Conservation (phyloP, 345 rosid species). For the Syzygium aromaticum region DNA sequence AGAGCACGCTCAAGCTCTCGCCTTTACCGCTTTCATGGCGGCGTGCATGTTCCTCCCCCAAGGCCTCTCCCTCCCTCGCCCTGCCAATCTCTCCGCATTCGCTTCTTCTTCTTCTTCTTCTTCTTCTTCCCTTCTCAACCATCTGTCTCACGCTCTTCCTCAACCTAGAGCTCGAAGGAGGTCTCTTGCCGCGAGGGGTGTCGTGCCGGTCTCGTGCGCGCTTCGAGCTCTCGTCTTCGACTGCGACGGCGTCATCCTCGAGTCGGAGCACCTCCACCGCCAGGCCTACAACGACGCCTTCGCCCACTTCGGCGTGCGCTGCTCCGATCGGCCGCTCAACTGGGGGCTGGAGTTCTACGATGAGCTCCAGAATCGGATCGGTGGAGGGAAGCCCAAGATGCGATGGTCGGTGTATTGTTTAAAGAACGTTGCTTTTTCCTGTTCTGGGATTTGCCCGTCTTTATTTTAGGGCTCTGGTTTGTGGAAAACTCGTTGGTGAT, state of each 20-base stretch:
- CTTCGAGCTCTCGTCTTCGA: slow-evolving; percentile 81
- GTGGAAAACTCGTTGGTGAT: neutral
- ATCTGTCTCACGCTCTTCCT: neutral
- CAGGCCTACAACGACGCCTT: slow-evolving; percentile 96
- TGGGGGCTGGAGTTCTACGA: slow-evolving; percentile 82
- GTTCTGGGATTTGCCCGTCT: neutral
- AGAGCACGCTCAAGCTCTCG: neutral
- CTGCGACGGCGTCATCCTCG: slow-evolving; percentile 91
- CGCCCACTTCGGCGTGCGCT: slow-evolving; percentile 65
- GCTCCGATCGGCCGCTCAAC: slow-evolving; percentile 43
- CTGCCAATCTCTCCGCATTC: neutral
- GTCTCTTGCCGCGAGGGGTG: neutral
- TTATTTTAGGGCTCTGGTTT: neutral
- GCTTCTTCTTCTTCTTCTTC: neutral
- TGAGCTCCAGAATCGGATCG: slow-evolving; percentile 68
- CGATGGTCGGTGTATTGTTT: slow-evolving; percentile 33
- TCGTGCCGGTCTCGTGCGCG: slow-evolving; percentile 19
- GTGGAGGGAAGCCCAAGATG: slow-evolving; percentile 99
- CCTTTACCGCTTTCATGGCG: neutral
- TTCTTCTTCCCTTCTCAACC: neutral
- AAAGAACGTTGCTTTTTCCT: neutral
- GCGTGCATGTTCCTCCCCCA: neutral
- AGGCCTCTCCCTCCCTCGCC: neutral
- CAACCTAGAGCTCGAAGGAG: neutral
- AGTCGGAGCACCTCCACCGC: slow-evolving; percentile 87